phyloP scores from a whole-genome alignment of 768 basidiomycete genomes.

The Trichaptum fuscoviolaceum region DNA sequence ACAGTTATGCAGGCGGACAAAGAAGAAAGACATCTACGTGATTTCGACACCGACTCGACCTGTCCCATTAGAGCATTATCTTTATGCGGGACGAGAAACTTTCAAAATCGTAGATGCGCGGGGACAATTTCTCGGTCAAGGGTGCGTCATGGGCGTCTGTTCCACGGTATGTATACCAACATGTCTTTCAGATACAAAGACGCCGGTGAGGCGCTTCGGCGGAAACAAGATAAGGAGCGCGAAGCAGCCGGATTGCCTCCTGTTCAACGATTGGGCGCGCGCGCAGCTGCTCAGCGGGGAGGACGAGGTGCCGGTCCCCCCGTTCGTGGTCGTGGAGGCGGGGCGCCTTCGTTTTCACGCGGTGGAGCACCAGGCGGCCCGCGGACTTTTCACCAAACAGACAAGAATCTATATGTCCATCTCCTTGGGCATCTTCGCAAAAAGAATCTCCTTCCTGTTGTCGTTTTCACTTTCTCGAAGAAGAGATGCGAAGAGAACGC shows the following conservation, averaged over 20 bases:
- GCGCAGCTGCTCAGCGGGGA: slow-evolving; percentile 57
- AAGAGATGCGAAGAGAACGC: slow-evolving; percentile 97
- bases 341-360: slow-evolving; percentile 24
- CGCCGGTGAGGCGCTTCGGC: slow-evolving; percentile 78
- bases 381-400: slow-evolving; percentile 61
- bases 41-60: slow-evolving; percentile 95
- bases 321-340: slow-evolving; percentile 32
- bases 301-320: slow-evolving; percentile 38
- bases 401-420: slow-evolving; percentile 93
- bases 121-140: slow-evolving; percentile 64
- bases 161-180: slow-evolving; percentile 7
- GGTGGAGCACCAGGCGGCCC: slow-evolving; percentile 35
- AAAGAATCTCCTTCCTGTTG: slow-evolving; percentile 82
- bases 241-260: slow-evolving; percentile 91
- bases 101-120: slow-evolving; percentile 89
- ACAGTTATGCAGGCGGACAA: slow-evolving; percentile 67
- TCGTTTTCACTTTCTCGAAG: slow-evolving; percentile 96
- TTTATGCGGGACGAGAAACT: slow-evolving; percentile 90
- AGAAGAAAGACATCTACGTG: slow-evolving; percentile 99
- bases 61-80: slow-evolving; percentile 93
- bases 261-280: slow-evolving; percentile 77
- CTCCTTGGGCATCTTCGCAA: slow-evolving; percentile 84
- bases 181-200: slow-evolving; percentile 66
- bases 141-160: slow-evolving; percentile 41
- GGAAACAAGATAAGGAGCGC: slow-evolving; percentile 98